Conservation (phyloP, 768 basidiomycete genomes). For the Lentinula lateritia region DNA sequence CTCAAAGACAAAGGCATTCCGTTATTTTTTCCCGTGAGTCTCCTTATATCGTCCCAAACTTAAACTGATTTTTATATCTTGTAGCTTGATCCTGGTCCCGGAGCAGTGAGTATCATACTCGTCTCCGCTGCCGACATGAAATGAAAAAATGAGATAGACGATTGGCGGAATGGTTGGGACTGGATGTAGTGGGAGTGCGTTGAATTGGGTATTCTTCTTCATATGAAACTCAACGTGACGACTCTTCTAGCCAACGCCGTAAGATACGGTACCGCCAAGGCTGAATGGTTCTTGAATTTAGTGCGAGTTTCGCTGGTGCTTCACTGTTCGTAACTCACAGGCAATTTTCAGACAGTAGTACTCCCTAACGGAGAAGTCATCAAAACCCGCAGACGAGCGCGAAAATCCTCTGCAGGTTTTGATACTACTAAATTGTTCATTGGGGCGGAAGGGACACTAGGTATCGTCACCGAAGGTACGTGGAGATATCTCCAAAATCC, state of each 20-base stretch:
- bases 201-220: background rate
- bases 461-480: slow-evolving; percentile 82
- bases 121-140: background rate
- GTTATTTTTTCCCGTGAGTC: slow-evolving; percentile 79
- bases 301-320: slow-evolving; percentile 34
- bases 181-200: slow-evolving; percentile 78
- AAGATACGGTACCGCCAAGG: slow-evolving; percentile 82
- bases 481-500: background rate
- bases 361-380: slow-evolving; percentile 82
- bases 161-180: slow-evolving; percentile 90
- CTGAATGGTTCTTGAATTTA: slow-evolving; percentile 82
- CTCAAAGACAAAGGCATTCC: slow-evolving; percentile 67
- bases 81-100: slow-evolving; percentile 69
- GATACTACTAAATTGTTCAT: slow-evolving; percentile 87
- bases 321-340: slow-evolving; percentile 14
- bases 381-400: slow-evolving; percentile 72
- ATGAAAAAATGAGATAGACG: slow-evolving; percentile 35
- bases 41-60: background rate
- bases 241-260: slow-evolving; percentile 62
- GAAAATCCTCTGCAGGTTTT: slow-evolving; percentile 86
- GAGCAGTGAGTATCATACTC: slow-evolving; percentile 42
- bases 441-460: slow-evolving; percentile 85
- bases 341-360: slow-evolving; percentile 63
- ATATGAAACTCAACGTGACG: background rate
- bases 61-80: background rate